Evolutionary conservation across 495 filamentous ascomycete species (phyloP).

Genomic region (Pseudoneurospora amorphoporcata): DNA sequence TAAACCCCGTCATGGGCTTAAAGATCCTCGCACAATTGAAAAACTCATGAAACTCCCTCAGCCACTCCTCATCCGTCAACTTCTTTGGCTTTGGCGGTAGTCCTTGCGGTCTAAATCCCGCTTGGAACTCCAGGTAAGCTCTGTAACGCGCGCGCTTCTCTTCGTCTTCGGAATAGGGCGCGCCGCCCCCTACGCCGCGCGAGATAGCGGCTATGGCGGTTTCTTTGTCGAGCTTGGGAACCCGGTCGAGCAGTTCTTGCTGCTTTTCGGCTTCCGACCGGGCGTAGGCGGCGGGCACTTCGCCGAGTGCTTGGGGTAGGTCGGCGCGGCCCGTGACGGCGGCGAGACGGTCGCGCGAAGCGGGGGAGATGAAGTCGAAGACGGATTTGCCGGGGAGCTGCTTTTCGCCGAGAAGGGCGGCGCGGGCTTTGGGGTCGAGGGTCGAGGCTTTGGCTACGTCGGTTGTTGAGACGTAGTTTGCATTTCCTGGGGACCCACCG

Average conservation of each 20-base stretch:
- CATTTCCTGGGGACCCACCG: constrained; percentile 5
- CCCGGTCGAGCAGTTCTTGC: constrained; percentile 45
- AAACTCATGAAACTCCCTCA: constrained; percentile 78
- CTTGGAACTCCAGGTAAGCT: constrained; percentile 66
- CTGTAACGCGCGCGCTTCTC: constrained; percentile 70
- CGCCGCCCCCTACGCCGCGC: constrained; percentile 62
- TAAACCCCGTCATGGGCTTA: constrained; percentile 79
- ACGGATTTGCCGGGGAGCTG: constrained; percentile 85
- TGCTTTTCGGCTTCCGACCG: constrained; percentile 47
- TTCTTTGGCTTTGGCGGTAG: constrained; percentile 45
- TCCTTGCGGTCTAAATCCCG: constrained; percentile 44
- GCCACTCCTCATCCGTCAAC: constrained; percentile 59
- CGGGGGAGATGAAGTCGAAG: constrained; percentile 83
- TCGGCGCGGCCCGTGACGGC: constrained; percentile 63
- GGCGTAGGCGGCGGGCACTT: constrained; percentile 57
- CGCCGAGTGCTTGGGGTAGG: constrained; percentile 66
- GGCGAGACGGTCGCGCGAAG: constrained; percentile 67
- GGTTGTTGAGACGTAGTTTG: constrained; percentile 55
- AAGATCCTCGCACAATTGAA: constrained; percentile 82
- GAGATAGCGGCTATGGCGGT: constrained; percentile 66
- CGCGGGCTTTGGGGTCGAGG: constrained; percentile 70
- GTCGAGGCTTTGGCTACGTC: constrained; percentile 65
- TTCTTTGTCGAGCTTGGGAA: constrained; percentile 66
- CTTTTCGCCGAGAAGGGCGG: constrained; percentile 71
- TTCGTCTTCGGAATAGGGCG: constrained; percentile 79